These are phyloP conservation scores for Hypholoma sublateritium DNA, from an alignment of 768 basidiomycete species.

Conservation along the genomic window DNA sequence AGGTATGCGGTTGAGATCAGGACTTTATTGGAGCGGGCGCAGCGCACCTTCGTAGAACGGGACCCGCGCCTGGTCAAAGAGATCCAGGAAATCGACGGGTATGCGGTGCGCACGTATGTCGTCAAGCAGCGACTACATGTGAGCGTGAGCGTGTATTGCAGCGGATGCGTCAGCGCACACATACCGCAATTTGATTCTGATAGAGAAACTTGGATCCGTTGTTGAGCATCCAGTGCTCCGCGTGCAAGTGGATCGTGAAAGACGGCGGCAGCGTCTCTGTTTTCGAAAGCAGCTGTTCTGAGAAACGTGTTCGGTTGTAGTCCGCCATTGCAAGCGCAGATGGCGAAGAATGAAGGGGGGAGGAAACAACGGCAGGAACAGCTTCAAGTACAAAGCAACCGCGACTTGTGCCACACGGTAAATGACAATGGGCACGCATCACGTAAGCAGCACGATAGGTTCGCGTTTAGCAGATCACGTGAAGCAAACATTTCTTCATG, in stretches of 20 bases:
- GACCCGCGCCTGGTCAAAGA: constrained; percentile 70
- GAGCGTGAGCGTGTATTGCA: not conserved
- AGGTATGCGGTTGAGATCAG: not conserved
- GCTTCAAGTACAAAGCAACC: not conserved
- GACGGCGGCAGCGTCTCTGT: constrained; percentile 63
- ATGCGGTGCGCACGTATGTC: constrained; percentile 82
- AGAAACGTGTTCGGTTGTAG: constrained; percentile 73
- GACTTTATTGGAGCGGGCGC: constrained; percentile 3
- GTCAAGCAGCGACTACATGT: constrained; percentile 68
- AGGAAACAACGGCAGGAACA: not conserved
- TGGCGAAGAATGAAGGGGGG: not conserved
- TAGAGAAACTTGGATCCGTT: constrained; percentile 81
- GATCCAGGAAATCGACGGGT: constrained; percentile 81
- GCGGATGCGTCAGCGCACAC: constrained; percentile 10
- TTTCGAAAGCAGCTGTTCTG: constrained; percentile 58
- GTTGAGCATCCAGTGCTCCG: constrained; percentile 83
- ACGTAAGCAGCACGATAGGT: constrained; percentile 18
- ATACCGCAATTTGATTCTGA: constrained; percentile 71
- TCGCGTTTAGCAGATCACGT: constrained; percentile 31
- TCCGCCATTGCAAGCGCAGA: constrained; percentile 48
- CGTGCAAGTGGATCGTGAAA: constrained; percentile 75
- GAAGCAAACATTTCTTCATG: constrained; percentile 30
- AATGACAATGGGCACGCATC: constrained; percentile 19
- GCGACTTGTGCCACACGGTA: not conserved
- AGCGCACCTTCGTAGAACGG: constrained; percentile 81